Evolutionary conservation across 345 rosid species (phyloP), one percentile per base, ranked within the genome.

Genomic region (Aurinia saxatilis): DNA sequence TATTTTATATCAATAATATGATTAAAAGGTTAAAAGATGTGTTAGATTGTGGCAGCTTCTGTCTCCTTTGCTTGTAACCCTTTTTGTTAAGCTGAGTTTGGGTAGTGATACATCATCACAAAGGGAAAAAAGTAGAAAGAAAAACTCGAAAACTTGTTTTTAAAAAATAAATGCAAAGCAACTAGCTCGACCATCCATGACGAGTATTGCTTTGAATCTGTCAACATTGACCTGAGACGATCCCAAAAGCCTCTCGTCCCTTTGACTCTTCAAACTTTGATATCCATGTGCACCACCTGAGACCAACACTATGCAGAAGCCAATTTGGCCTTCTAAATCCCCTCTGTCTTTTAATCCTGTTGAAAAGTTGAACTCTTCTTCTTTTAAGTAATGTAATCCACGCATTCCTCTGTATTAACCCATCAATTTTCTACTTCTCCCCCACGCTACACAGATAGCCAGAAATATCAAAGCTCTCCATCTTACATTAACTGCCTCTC

Each of bases 231-330:
- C 73, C 62, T 52, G 55, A 60, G 54, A 44, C 40, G 34, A 59
- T 50, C 54, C 63, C 50, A 70, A 70, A 70, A 53, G 68, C 57
- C 64, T 60, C 54, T 10, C 34, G 54, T 27, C 65, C 63, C 54
- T 55, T 55, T 45, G 45, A 45, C 56, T 11, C 27, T 46, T 46
- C 10, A 27, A 13, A 21, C 14, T 53, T 42, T 57, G 50, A 67
- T 18, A 11, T 38, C 17, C 36, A 46, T 45, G 30, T 18, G 19
- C 54, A 23, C 19, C 33, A 67, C 35, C 45, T 53, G 57, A 61
- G 21, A 40, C 49, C 41, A 60, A 41, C 67, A 51, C 29, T 27
- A 36, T 7, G 11, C 52, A 57, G 40, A 61, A 61, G 57, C 68
- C 74, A 70, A 63, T 37, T 70, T 70, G 74, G 47, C 64, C 16